These are phyloP conservation scores for Barnettozyma pratensis DNA, from an alignment of 805 yeast species.

Conservation along the genomic window DNA sequence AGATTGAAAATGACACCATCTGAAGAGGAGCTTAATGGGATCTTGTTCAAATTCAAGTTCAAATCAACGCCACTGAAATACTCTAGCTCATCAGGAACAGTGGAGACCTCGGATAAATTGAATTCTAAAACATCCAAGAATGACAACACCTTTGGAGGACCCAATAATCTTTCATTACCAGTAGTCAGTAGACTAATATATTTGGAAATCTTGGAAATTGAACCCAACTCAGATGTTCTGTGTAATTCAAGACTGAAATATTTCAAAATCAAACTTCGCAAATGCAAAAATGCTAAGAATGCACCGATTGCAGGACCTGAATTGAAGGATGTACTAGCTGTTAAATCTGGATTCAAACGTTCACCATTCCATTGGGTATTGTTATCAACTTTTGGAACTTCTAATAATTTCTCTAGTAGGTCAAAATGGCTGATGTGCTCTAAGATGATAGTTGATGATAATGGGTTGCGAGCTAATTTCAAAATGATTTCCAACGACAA, in stretches of 20 bases:
- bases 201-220: conserved; percentile 45
- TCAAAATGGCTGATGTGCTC: conserved; percentile 45
- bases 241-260: conserved; percentile 73
- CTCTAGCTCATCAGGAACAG: conserved; percentile 16
- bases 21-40: conserved; percentile 26
- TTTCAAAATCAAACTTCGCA: conserved; percentile 57
- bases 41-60: conserved; percentile 37
- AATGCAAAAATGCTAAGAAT: conserved; percentile 53
- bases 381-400: conserved; percentile 45
- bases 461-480: conserved; percentile 51
- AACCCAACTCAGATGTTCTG: conserved; percentile 38
- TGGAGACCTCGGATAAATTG: conserved; percentile 39
- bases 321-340: conserved; percentile 24
- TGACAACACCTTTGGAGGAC: conserved; percentile 62
- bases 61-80: conserved; percentile 34
- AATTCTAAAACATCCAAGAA: conserved; percentile 70
- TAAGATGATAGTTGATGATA: conserved; percentile 48
- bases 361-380: conserved; percentile 51
- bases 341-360: conserved; percentile 39
- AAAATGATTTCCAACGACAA: conserved; percentile 56
- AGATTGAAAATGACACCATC: conserved; percentile 37
- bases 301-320: conserved; percentile 41
- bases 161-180: conserved; percentile 43
- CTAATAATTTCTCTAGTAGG: conserved; percentile 47
- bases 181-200: conserved; percentile 52